Evolutionary conservation across 73 alveolate genomes (phyloP), one percentile per base, ranked within the genome.

Genomic region (Tetrahymena borealis): DNA sequence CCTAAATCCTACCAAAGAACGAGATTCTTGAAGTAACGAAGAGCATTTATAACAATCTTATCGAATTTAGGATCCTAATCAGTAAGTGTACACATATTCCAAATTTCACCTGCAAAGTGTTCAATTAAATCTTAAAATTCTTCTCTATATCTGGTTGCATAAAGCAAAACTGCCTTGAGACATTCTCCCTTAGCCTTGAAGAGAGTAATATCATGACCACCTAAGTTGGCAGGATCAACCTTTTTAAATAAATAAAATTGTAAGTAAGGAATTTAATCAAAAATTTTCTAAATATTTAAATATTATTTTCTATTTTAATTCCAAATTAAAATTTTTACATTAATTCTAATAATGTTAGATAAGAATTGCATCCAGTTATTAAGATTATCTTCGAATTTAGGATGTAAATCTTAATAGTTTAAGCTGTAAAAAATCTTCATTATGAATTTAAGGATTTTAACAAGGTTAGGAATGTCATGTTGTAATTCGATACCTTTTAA

Each of bases 141-240:
- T 79, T 93, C 95, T 0, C 93, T 85, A 85, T 93, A 93, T 77
- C 91, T 93, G n/a, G 90, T 93, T 28, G 95, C 93, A 85, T 93
- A 93, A n/a, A 93, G 78, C 33, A 93, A 33, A 6, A 93, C 95
- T 33, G 93, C 60, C 79, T 39, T 79, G 13, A 93, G 90, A 16
- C 93, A 91, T 13, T 93, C 95, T 16, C 95, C 95, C 32, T 93
- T 93, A 7, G 93, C 90, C 78, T 93, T 93, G 78, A 93, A 93
- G 12, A 93, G 85, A 60, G 85, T 60, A 16, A 60, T 35, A 60
- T 60, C 85, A 9, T 60, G 85, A 15, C 85, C 85, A 9, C 85
- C 85, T 35, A 60, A 24, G 3, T 7, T 20, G 28, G 85, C 85
- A 4, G 85, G 85, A 60, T 60, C 85, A 9, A 60, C 85, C 85